Base-by-base conservation (phyloP, 495 filamentous ascomycete species). In the Daldinia bambusicola region DNA sequence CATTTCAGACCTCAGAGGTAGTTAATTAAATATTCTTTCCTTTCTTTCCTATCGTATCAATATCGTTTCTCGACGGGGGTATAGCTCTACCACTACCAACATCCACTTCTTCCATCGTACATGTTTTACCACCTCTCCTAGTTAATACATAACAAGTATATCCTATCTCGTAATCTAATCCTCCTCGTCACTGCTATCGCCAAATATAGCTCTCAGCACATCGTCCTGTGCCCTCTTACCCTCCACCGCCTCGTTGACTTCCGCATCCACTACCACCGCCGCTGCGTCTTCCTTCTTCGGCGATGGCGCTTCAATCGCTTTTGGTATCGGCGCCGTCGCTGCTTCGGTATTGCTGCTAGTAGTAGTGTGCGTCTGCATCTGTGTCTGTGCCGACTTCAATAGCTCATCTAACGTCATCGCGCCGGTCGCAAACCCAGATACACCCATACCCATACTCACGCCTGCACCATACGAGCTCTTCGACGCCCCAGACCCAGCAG, bases 121-220 rank as follows among this genome's bases (percentile, higher is more conserved):
- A 26, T 1, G 26, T 26, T 26, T 26, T 26, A 26, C 26, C 3
- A 26, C 26, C 26, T 26, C 26, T 26, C 26, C 26, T 26, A 26
- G 26, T 26, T 3, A 1, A 3, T 26, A 26, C 26, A 26, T 26
- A 26, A 26, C 3, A 26, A 26, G 26, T 26, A 26, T 10, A 48
- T 2, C 20, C 34, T 36, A 10, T 48, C 18, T 48, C 43, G 22
- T 20, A 41, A 2, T 55, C 36, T 73, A 77, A 62, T 76, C 78
- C n/a, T 87, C 84, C 13, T 93, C 90, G 67, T 94, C 90, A 72
- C 92, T 91, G 61, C 90, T 92, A 76, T 92, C 93, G 8, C 95
- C 95, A 84, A 99, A 99, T 14, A 99, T 93, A 20, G 93, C 93
- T 77, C 89, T 92, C 75, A 99, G 96, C 3, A 98, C 90, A n/a